Evolutionary conservation across 2,329 filamentous ascomycete species (phyloP), one percentile per base, ranked within the genome.

Genomic region (Lasiodiplodia hormozganensis): DNA sequence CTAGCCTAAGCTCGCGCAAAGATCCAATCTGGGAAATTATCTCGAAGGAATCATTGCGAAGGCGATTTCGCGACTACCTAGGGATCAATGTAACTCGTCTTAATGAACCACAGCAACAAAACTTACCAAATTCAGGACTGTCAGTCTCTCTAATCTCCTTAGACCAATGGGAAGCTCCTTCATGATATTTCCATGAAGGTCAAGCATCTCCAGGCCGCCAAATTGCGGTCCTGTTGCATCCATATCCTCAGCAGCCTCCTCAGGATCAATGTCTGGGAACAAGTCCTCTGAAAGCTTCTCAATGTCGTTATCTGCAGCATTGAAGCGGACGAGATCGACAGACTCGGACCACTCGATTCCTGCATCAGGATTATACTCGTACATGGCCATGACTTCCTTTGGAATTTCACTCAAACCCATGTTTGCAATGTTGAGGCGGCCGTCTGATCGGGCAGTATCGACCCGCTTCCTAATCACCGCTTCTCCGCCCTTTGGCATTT

Each of bases 231-330:
- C 91, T 69, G 85, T 84, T 4, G 85, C 84, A 49, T 92, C 86
- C n/a, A 91, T 89, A 21, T 91, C 88, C 36, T 89, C 86, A 8
- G 87, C 85, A 49, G 88, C 78, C 21, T 87, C 83, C 51, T 86
- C 80, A 5, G 77, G 67, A 28, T 82, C 78, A 23, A 85, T 79
- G 73, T 97, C 94, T 0, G 95, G 94, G 73, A 98, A 97, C 21
- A 94, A 83, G 2, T 84, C 82, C 21, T 96, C 92, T 2, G 89
- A 87, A 40, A 98, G 84, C 38, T 84, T 83, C 74, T 92, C 89
- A 58, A 99, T 80, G 74, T 97, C 92, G 75, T 99, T 98, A 75
- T 97, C 94, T 10, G 95, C 94, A 6, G 92, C 94, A 71, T 96
- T 88, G 62, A 98, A 89, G 70, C 91, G 89, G 0, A 90, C 91